Evolutionary conservation across 2,329 filamentous ascomycete species (phyloP).

Genomic region (Nigrograna mackinnonii): DNA sequence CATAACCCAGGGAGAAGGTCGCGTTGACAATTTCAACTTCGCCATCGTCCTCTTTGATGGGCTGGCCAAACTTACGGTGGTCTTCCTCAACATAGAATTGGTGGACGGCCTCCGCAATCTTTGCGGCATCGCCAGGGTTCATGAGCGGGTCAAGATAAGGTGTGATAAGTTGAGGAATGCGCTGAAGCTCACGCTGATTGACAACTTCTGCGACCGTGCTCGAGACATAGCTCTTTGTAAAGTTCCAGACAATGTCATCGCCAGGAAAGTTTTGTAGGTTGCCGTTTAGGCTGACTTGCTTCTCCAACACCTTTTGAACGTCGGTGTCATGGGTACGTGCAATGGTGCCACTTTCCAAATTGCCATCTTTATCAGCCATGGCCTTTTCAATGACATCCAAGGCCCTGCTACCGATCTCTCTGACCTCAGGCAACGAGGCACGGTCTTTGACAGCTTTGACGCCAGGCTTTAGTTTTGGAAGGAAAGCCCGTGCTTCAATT

Average conservation of each 20-base stretch:
- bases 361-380: constrained; percentile 67
- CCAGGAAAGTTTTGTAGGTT: constrained; percentile 66
- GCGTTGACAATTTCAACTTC: constrained; percentile 97
- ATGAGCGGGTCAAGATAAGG: constrained; percentile 79
- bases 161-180: constrained; percentile 69
- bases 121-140: constrained; percentile 63
- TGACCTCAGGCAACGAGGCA: constrained; percentile 91
- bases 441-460: constrained; percentile 86
- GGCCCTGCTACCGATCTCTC: constrained; percentile 83
- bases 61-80: constrained; percentile 81
- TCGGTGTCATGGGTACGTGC: constrained; percentile 73
- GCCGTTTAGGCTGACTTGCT: constrained; percentile 72
- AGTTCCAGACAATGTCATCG: constrained; percentile 63
- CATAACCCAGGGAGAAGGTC: constrained; percentile 95
- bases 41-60: constrained; percentile 85
- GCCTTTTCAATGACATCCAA: constrained; percentile 89
- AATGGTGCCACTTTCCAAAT: constrained; percentile 58
- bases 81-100: constrained; percentile 82
- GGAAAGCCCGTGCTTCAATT: constrained; percentile 89
- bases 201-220: constrained; percentile 87
- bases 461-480: constrained; percentile 93
- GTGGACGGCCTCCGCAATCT: constrained; percentile 74
- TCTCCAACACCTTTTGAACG: constrained; percentile 73
- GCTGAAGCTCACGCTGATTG: constrained; percentile 77
- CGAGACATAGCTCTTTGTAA: constrained; percentile 74